Evolutionary conservation across 495 filamentous ascomycete genomes (phyloP), one percentile per base, ranked within the genome.

Genomic region (Hypoxylon fuscum): DNA sequence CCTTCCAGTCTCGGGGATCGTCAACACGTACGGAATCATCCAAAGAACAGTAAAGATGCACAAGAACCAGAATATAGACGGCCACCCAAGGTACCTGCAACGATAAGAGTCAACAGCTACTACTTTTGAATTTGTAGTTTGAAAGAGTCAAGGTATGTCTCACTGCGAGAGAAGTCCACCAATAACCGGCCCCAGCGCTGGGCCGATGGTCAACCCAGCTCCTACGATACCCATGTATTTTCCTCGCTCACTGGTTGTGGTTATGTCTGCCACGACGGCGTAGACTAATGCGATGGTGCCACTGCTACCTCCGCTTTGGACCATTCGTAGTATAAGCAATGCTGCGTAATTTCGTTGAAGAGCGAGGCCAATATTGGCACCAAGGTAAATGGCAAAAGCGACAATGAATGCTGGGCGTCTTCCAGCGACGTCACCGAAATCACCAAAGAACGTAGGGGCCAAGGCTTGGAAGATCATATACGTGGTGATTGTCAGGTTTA

Each of bases 21-120:
- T 65, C 38, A 89, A 32, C 12, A 80, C 41, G 59, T 83, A 86
- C 1, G 81, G 70, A 20, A 85, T 62, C 7, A 86, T 70, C 69
- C 80, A 85, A 15, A 74, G 73, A 0, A 76, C 83, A 10, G 78
- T 74, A 22, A 86, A 65, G 38, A 91, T 90, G 42, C 81, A 77
- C 23, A 90, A 76, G 59, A 92, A 91, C 88, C 88, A 91, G 68
- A 92, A 94, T 37, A 90, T 88, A 42, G 82, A 77, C 20, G 84
- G 68, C 89, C 89, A 93, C 0, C 86, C 87, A 0, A 91, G 75
- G 21, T 83, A 88, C 25, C 25, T 27, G 25, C 4, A 3, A 27
- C 4, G 8, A 3, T 4, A 27, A 8, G 25, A 8, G 8, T 27
- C 25, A 27, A 8, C 8, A 27, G 8, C 25, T 27, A 27, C 25